Percentiles rank a stretch among this genome's conserved stretches.
phyloP scores from a whole-genome alignment of 371 early-diverging fungal species.

The Dentiscutata heterogama region DNA sequence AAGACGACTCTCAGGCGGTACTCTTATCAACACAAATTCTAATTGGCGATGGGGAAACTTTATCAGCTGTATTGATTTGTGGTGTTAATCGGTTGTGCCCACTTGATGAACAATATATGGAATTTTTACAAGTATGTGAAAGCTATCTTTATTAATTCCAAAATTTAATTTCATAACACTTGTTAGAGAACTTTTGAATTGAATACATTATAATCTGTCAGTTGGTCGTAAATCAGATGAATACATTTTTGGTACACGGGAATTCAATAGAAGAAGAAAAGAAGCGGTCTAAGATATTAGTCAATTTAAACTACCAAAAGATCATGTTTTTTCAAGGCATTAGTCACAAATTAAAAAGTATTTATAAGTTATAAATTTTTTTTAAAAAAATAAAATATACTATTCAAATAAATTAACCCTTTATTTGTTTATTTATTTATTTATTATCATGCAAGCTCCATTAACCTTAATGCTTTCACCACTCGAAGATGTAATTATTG shows the following conservation, averaged over 20 bases:
- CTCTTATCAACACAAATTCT: constrained; percentile 51
- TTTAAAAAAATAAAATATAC: constrained; percentile 55
- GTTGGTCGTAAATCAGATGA: constrained; percentile 47
- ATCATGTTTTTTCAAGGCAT: too few species aligned
- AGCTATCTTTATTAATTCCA: neutral
- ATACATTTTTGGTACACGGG: constrained; percentile 50
- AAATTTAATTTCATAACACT: neutral
- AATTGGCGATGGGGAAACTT: constrained; percentile 45
- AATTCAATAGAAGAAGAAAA: constrained; percentile 55
- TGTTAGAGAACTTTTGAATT: neutral
- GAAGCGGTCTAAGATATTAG: constrained; percentile 52
- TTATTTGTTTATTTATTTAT: neutral
- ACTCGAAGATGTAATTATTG: constrained; percentile 56
- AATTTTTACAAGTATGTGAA: constrained; percentile 47
- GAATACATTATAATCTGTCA: neutral
- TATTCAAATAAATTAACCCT: constrained; percentile 52
- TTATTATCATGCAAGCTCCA: constrained; percentile 50
- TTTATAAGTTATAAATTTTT: constrained; percentile 58
- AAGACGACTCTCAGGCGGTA: constrained; percentile 51
- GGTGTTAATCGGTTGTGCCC: constrained; percentile 51
- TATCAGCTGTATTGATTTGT: constrained; percentile 52
- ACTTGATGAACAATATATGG: constrained; percentile 53
- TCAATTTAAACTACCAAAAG: neutral
- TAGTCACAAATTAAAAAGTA: constrained; percentile 25
- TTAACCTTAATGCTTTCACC: constrained; percentile 62